Evolutionary conservation across 2,329 filamentous ascomycete genomes (phyloP).

Genomic region (Xylaria sp.): DNA sequence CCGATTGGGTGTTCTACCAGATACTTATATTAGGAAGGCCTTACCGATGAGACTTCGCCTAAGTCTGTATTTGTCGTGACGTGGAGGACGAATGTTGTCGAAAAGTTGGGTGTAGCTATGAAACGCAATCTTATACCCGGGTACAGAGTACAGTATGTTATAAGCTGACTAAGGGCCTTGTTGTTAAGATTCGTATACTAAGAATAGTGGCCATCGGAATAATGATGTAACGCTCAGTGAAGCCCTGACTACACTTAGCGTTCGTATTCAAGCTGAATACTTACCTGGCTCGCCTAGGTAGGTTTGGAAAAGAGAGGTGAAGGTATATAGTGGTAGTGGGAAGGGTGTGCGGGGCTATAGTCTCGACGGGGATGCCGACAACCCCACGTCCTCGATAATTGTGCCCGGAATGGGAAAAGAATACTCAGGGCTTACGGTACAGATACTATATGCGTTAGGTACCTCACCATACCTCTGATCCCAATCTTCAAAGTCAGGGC

Average conservation of each 20-base stretch:
- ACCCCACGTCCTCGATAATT: background rate
- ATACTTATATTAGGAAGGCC: background rate
- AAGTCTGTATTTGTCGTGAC: background rate
- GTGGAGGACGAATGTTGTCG: background rate
- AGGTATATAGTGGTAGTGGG: background rate
- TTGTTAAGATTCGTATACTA: background rate
- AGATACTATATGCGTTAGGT: no score
- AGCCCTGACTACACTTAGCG: background rate
- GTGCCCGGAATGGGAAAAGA: background rate
- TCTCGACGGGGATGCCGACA: conserved; percentile 19
- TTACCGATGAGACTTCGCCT: background rate
- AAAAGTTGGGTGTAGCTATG: background rate
- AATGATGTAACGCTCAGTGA: background rate
- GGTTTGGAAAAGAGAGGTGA: no score
- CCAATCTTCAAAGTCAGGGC: no score
- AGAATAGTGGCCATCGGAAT: background rate
- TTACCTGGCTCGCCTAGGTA: no score
- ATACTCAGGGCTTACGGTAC: no score
- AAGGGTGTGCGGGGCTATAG: background rate
- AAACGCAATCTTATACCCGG: background rate
- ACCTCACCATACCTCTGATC: no score
- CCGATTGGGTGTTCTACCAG: background rate
- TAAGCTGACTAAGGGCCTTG: conserved; percentile 6
- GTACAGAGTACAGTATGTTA: background rate
- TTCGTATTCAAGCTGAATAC: background rate